Evolutionary conservation across 1,284 basidiomycete species (phyloP), one percentile per base, ranked within the genome.

Genomic region (Apiotrichum siamense): DNA sequence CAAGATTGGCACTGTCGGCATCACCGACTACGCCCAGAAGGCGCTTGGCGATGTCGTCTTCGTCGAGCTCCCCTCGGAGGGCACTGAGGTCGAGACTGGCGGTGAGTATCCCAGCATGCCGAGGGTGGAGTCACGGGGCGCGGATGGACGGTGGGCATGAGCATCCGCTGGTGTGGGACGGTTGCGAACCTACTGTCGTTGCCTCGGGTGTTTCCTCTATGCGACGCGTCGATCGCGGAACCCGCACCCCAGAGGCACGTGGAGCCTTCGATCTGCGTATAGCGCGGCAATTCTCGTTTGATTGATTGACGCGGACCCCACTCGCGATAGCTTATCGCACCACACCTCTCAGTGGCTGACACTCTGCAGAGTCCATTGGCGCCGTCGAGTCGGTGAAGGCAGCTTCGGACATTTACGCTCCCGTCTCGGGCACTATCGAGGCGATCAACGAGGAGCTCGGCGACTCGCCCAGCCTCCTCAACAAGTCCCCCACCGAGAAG

Each of bases 331-430:
- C 15, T 17, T 35, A 11, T 17, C 12, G 9, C 35, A 18, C n/a
- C 35, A 18, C n/a, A 20, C n/a, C n/a, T n/a, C n/a, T n/a, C n/a
- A n/a, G n/a, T n/a, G n/a, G 10, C 21, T 35, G 25, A 35, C 35
- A 4, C 15, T 43, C 20, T 18, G 9, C 65, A 97, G 94, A 92
- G 52, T 78, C 86, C 63, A 88, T 97, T 67, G 94, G 96, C 49
- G 89, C 91, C 7, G 91, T 98, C 24, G 94, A 98, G 77, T 96
- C 91, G 61, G 94, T 98, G 59, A 99, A 99, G 75, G 91, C 93
- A 36, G 91, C 92, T 29, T 96, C 92, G 7, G 93, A 97, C 73
- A 94, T 97, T 69, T 98, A 90, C 75, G 89, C 93, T 10, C 96
- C 94, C 32, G 82, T 97, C 37, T 88, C 89, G 6, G 96, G 94